phyloP scores from a whole-genome alignment of 2,329 filamentous ascomycete genomes.

The Sordariomycetes sp. region DNA sequence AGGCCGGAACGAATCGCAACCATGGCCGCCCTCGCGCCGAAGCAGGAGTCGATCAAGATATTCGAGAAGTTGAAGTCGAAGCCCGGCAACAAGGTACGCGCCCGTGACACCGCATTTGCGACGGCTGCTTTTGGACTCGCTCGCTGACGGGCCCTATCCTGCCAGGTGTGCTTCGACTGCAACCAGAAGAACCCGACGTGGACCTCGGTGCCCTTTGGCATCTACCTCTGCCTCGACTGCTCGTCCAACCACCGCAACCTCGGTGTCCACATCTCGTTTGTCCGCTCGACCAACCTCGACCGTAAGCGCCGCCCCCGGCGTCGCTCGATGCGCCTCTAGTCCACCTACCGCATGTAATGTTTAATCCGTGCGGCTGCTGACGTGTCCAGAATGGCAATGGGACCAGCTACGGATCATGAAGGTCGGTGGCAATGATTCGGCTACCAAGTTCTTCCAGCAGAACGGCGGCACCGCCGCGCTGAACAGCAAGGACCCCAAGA shows the following conservation, averaged over 20 bases:
- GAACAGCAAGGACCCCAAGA: conserved; percentile 91
- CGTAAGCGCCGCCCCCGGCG: conserved; percentile 46
- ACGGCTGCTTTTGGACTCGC: neutral
- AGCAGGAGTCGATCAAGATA: conserved; percentile 90
- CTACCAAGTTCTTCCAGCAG: conserved; percentile 95
- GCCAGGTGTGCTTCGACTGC: conserved; percentile 93
- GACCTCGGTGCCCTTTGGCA: conserved; percentile 93
- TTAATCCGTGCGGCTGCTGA: neutral
- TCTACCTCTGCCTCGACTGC: conserved; percentile 96
- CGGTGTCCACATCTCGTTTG: conserved; percentile 97
- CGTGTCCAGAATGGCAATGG: conserved; percentile 81
- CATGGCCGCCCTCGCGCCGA: conserved; percentile 64
- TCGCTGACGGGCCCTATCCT: neutral
- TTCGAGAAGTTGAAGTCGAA: conserved; percentile 96
- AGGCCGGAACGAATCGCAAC: conserved; percentile 18
- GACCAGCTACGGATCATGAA: conserved; percentile 96
- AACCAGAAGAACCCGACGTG: conserved; percentile 95
- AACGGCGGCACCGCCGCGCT: conserved; percentile 90
- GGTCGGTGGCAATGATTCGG: conserved; percentile 94
- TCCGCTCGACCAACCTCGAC: conserved; percentile 94
- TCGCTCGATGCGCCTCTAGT: neutral
- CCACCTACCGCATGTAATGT: neutral
- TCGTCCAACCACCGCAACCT: conserved; percentile 95
- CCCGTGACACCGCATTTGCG: conserved; percentile 9
- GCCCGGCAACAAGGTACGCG: conserved; percentile 77